Base-by-base conservation (phyloP, 208 protist genomes). In the Leishmania amazonensis region DNA sequence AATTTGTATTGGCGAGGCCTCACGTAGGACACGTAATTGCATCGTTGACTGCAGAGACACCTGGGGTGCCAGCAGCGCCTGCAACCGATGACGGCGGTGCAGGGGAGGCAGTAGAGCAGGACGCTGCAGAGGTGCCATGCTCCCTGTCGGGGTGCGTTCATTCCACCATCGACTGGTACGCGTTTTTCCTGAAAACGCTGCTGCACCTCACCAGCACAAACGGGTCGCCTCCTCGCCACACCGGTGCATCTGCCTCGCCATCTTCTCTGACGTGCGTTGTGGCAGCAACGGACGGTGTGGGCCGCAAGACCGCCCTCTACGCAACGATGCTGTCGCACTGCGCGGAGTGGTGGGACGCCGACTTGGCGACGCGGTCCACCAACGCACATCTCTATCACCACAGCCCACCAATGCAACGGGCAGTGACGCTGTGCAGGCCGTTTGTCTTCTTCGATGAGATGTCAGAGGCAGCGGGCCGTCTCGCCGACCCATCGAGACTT, bases 271-370 rank as follows among this genome's bases (percentile, higher is more conserved):
- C 11, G 11, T 38, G 28, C 28, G 28, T 8, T 24, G 28, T n/a
- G 13, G 78, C 78, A 6, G 75, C 73, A 38, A 68, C 68, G 4
- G 82, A 85, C 54, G 82, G 82, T 60, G 82, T 81, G 11, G 82
- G 82, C 3, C 76, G 82, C 15, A 81, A 81, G 65, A 45, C 81
- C 45, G 1, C 15, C 19, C 73, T 85, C 31, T 85, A 70, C 24
- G 47, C 71, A 28, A 31, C 73, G 1, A 54, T 85, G n/a, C 53
- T 85, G 47, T 68, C n/a, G 8, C 82, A 85, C 54, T 81, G 73
- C 51, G 82, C 64, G 35, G 21, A 58, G 82, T 85, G 82, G 82
- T 85, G 82, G 82, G 64, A 79, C n/a, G 60, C 47, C 45, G 51
- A 51, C 24, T 58, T 35, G 24, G 15, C 8, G 45, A 17, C 40